Evolutionary conservation across 2,329 filamentous ascomycete genomes (phyloP).

Genomic region (Penicillium rolfsii): DNA sequence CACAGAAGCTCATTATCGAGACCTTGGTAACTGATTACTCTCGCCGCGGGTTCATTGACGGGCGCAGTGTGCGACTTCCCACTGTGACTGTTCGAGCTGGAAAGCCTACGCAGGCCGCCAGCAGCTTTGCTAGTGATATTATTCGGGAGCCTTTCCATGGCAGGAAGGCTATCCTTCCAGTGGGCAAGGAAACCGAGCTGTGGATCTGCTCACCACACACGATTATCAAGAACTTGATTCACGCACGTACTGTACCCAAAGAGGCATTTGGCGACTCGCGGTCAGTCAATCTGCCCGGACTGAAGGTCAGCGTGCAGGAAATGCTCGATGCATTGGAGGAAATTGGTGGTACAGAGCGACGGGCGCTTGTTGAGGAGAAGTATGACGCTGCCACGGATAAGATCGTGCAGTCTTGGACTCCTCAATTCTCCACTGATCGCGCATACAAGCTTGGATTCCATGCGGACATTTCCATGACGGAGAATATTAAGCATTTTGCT

Average conservation of each 20-base stretch:
- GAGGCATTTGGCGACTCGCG: conserved; percentile 59
- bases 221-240: conserved; percentile 58
- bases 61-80: conserved; percentile 52
- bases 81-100: conserved; percentile 58
- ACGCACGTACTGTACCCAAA: conserved; percentile 54
- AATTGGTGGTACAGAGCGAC: conserved; percentile 59
- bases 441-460: conserved; percentile 56
- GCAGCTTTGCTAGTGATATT: conserved; percentile 57
- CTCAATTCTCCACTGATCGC: conserved; percentile 58
- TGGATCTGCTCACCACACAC: conserved; percentile 62
- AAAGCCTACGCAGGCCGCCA: conserved; percentile 55
- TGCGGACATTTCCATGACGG: conserved; percentile 46
- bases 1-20: conserved; percentile 58
- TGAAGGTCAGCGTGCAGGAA: conserved; percentile 62
- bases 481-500: conserved; percentile 47
- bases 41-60: conserved; percentile 54
- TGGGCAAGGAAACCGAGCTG: conserved; percentile 56
- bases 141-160: conserved; percentile 58
- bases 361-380: conserved; percentile 59
- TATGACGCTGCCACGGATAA: conserved; percentile 58
- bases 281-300: conserved; percentile 58
- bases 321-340: conserved; percentile 62
- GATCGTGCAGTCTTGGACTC: conserved; percentile 64
- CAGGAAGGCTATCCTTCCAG: conserved; percentile 55
- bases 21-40: conserved; percentile 57